phyloP scores from a whole-genome alignment of 2,329 filamentous ascomycete species.

The Alternaria sp. region DNA sequence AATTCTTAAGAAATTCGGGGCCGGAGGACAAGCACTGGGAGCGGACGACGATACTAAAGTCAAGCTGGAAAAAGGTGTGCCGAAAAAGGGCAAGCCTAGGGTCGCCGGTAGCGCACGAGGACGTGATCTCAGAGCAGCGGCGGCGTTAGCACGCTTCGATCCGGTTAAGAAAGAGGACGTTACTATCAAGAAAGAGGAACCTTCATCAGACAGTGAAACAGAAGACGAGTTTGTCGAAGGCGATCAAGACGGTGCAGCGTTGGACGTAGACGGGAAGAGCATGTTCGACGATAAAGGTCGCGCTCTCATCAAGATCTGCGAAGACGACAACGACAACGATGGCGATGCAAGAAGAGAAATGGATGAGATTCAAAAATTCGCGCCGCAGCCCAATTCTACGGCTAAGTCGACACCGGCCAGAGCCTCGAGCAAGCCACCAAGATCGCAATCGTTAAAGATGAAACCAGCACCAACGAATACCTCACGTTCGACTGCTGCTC shows the following conservation, averaged over 20 bases:
- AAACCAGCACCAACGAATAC: not conserved
- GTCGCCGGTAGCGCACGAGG: constrained; percentile 79
- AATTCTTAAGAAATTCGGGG: constrained; percentile 80
- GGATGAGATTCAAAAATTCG: constrained; percentile 68
- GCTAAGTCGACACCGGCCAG: not conserved
- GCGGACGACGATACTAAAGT: constrained; percentile 72
- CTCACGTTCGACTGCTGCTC: not conserved
- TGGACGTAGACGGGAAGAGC: constrained; percentile 71
- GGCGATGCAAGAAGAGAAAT: constrained; percentile 63
- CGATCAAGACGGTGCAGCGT: constrained; percentile 59
- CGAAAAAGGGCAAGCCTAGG: constrained; percentile 70
- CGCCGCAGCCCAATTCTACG: constrained; percentile 18
- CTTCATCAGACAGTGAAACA: constrained; percentile 44
- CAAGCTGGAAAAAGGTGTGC: constrained; percentile 72
- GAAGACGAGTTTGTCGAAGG: constrained; percentile 49
- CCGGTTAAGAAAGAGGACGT: constrained; percentile 56
- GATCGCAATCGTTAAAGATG: not conserved
- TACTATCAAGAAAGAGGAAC: constrained; percentile 47
- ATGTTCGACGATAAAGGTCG: constrained; percentile 71
- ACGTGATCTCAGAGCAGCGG: constrained; percentile 77
- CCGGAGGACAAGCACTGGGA: constrained; percentile 73
- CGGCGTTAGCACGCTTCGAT: constrained; percentile 78
- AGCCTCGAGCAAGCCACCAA: not conserved
- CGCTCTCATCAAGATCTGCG: constrained; percentile 77
- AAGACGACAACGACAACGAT: constrained; percentile 66